A percentile compares a stretch with the other conserved stretches of the same genome.
These are phyloP conservation scores for Halophytophthora polymorphica DNA, from an alignment of 352 stramenopile genomes.

Conservation along the genomic window DNA sequence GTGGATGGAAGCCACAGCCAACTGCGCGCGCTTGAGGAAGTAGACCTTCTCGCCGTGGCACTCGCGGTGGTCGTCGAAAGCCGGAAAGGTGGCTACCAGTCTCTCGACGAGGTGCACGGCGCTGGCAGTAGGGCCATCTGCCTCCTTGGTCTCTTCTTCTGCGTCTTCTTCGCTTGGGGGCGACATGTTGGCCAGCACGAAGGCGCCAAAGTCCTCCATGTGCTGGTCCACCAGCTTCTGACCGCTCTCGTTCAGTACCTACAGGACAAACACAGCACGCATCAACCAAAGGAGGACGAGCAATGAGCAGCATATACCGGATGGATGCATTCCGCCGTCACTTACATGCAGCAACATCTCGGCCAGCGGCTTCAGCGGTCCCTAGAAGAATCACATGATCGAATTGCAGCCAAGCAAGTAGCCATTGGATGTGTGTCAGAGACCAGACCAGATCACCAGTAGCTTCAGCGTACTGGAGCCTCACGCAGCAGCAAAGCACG, in stretches of 20 bases:
- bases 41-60: conserved; percentile 46
- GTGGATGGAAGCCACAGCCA: conserved; percentile 47
- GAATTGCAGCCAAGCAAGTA: too few relatives aligned
- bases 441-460: not conserved
- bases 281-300: too few relatives aligned
- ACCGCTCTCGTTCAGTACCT: conserved; percentile 58
- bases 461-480: not conserved
- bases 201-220: conserved; percentile 66
- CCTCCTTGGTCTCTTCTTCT: conserved; percentile 14
- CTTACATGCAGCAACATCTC: conserved; percentile 48
- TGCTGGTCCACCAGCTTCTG: conserved; percentile 52
- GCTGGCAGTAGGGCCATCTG: conserved; percentile 21
- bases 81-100: conserved; percentile 57
- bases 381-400: conserved; percentile 19
- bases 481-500: not conserved
- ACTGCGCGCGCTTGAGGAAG: conserved; percentile 73
- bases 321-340: not conserved
- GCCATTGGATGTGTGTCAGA: too few relatives aligned
- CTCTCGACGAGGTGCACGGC: conserved; percentile 50
- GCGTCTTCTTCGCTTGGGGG: conserved; percentile 8
- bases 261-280: conserved; percentile 3
- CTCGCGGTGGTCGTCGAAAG: conserved; percentile 66
- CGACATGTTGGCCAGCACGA: conserved; percentile 58
- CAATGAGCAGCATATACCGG: not conserved
- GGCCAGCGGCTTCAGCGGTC: conserved; percentile 61